Evolutionary conservation across 2,329 filamentous ascomycete genomes (phyloP).

Genomic region (Fusarium mangiferae): DNA sequence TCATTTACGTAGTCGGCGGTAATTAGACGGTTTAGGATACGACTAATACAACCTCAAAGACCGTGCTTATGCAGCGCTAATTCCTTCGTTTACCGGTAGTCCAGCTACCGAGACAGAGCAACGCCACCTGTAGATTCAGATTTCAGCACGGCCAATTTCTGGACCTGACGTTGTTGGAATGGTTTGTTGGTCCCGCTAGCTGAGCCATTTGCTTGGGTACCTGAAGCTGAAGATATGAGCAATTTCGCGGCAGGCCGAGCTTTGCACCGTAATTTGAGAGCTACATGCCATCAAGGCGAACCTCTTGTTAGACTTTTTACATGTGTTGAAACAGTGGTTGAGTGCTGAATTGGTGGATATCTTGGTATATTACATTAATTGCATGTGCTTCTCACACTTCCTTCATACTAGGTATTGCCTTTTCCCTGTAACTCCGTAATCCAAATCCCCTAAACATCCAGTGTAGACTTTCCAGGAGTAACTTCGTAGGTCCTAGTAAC

Average conservation of each 20-base stretch:
- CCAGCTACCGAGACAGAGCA: not conserved
- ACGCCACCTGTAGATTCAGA: constrained; percentile 1
- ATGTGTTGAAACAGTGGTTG: not conserved
- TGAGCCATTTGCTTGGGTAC: not conserved
- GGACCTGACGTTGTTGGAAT: not conserved
- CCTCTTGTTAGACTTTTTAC: not conserved
- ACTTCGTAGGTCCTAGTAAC: constrained; percentile 43
- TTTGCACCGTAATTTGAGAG: not conserved
- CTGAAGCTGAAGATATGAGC: not conserved
- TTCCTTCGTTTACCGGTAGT: not conserved
- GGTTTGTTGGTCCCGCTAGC: not conserved
- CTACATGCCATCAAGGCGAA: not conserved
- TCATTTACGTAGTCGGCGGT: not conserved
- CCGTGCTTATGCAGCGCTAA: not conserved
- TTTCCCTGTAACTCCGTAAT: constrained; percentile 10
- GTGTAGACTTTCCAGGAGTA: constrained; percentile 35
- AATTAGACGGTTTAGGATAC: constrained; percentile 1
- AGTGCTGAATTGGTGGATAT: not conserved
- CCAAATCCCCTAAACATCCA: constrained; percentile 33
- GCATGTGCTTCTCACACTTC: not conserved
- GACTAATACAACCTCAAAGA: not conserved
- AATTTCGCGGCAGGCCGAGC: not conserved
- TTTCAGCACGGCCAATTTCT: not conserved
- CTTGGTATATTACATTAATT: not conserved
- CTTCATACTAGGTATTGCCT: not conserved